Evolutionary conservation across 2,329 filamentous ascomycete genomes (phyloP).

Genomic region (Graphilbum fragrans): DNA sequence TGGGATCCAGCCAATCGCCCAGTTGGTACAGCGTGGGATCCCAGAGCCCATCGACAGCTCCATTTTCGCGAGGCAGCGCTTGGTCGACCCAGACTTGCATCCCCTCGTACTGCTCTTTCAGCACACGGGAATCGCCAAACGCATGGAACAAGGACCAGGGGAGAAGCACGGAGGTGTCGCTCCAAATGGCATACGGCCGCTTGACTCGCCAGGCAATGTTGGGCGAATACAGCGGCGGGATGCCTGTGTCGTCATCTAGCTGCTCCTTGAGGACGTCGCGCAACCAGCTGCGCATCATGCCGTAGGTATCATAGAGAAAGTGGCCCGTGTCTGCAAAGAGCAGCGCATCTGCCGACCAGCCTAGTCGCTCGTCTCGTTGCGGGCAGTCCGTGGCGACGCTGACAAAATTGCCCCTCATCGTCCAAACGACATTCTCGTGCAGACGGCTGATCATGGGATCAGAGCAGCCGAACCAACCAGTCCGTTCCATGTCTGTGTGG

Average conservation of each 20-base stretch:
- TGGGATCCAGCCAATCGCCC: conserved; percentile 27
- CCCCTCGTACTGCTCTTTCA: conserved; percentile 16
- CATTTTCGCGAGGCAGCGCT: conserved; percentile 13
- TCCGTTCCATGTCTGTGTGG: conserved; percentile 39
- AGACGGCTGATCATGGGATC: conserved; percentile 38
- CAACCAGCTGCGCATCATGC: conserved; percentile 38
- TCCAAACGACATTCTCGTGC: conserved; percentile 42
- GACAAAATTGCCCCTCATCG: conserved; percentile 47
- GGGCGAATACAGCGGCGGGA: conserved; percentile 9
- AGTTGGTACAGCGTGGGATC: conserved; percentile 13
- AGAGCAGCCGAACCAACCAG: conserved; percentile 39
- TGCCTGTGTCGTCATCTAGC: conserved; percentile 18
- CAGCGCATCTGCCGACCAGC: conserved; percentile 40
- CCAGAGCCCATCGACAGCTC: conserved; percentile 14
- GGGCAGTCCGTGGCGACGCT: conserved; percentile 46
- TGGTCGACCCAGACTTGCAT: conserved; percentile 17
- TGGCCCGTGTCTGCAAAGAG: conserved; percentile 37
- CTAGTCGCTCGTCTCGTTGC: conserved; percentile 40
- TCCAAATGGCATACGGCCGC: conserved; percentile 18
- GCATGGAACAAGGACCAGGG: conserved; percentile 18
- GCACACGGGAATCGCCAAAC: conserved; percentile 15
- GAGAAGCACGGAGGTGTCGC: conserved; percentile 15
- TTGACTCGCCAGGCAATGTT: too few species aligned
- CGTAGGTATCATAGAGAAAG: conserved; percentile 40
- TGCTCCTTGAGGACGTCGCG: conserved; percentile 26